Conservation (phyloP, 225 moss, liverwort and hornwort species). For the Thuidium tamariscinum region DNA sequence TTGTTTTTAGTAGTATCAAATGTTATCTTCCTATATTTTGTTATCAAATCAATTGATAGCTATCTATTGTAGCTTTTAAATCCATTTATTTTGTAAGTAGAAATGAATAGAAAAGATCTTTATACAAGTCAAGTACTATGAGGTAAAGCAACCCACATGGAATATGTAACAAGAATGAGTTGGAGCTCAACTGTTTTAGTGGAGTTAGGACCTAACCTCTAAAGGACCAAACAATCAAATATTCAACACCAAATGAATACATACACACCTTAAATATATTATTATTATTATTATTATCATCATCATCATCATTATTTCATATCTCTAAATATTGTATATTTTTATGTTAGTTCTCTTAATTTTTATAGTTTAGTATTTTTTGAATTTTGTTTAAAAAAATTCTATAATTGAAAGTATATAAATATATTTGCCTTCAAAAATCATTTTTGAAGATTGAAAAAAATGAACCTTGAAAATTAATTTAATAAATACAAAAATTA, state of each 20-base stretch:
- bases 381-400: not conserved
- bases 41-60: too few relatives aligned
- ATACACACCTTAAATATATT: too few relatives aligned
- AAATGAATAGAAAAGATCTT: too few relatives aligned
- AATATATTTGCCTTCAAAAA: not conserved
- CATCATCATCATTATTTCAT: too few relatives aligned
- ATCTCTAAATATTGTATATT: not conserved
- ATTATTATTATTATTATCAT: too few relatives aligned
- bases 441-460: not conserved
- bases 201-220: not conserved
- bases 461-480: not conserved
- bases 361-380: not conserved
- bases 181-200: too few relatives aligned
- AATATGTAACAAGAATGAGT: too few relatives aligned
- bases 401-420: not conserved
- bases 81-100: too few relatives aligned
- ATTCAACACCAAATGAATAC: accelerated
- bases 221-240: not conserved
- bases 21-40: not conserved
- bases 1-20: not conserved
- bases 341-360: not conserved
- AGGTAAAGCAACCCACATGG: too few relatives aligned
- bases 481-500: not conserved
- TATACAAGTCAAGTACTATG: too few relatives aligned
- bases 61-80: too few relatives aligned